These are phyloP conservation scores for Agarophyton chilense DNA, from an alignment of 23 red algal genomes.

Conservation along the genomic window DNA sequence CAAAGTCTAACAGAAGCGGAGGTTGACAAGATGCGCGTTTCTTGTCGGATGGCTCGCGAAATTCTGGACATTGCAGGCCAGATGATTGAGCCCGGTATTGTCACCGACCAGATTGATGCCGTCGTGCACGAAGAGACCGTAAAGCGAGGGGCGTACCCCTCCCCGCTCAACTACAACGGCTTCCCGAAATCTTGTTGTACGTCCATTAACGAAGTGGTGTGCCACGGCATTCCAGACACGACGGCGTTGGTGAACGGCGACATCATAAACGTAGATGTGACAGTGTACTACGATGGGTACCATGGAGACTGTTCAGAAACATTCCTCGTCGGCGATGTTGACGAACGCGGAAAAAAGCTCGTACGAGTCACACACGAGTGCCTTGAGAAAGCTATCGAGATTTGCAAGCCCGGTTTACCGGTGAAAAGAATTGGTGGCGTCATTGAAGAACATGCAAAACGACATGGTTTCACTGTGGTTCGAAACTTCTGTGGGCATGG, in stretches of 20 bases:
- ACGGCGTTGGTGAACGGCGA: slow-evolving; percentile 85
- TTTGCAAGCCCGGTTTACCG: slow-evolving; percentile 82
- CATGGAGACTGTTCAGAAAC: slow-evolving; percentile 98
- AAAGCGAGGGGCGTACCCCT: slow-evolving; percentile 83
- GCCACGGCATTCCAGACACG: slow-evolving; percentile 94
- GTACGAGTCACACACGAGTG: slow-evolving; percentile 84
- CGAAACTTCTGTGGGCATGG: slow-evolving; percentile 98
- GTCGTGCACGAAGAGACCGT: slow-evolving; percentile 93
- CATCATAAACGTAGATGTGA: slow-evolving; percentile 98
- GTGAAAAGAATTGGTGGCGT: slow-evolving; percentile 87
- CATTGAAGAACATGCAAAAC: slow-evolving; percentile 85
- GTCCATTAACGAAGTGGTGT: slow-evolving; percentile 98
- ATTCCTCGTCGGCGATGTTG: slow-evolving; percentile 90
- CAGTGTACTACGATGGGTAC: slow-evolving; percentile 84
- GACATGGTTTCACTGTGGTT: slow-evolving; percentile 69
- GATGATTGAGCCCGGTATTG: slow-evolving; percentile 66
- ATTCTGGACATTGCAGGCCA: slow-evolving; percentile 88
- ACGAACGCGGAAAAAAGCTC: slow-evolving; percentile 63
- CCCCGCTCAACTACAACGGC: slow-evolving; percentile 90
- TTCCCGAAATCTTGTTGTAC: slow-evolving; percentile 99
- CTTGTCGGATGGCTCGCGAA: slow-evolving; percentile 83
- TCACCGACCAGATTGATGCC: slow-evolving; percentile 95
- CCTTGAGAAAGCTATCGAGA: slow-evolving; percentile 81
- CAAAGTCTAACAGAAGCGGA: slow-evolving; percentile 74
- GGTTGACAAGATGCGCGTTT: slow-evolving; percentile 84